These are phyloP conservation scores for Musa schizocarpa DNA, from an alignment of 176 grass and related monocot species.

Conservation along the genomic window DNA sequence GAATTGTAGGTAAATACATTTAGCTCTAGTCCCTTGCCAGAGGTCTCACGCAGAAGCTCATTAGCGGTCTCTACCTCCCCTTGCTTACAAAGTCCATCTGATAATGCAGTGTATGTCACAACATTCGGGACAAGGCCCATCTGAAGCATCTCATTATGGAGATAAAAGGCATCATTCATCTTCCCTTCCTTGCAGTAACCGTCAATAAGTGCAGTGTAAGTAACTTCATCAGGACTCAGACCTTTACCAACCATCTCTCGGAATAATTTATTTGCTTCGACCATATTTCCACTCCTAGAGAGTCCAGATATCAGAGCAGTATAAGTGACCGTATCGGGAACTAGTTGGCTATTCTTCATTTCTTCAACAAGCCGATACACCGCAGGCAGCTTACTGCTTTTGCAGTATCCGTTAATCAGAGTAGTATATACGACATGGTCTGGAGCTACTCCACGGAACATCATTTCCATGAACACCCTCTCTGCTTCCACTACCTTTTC, in stretches of 20 bases:
- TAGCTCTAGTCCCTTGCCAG: constrained; percentile 58
- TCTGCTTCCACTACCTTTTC: constrained; percentile 47
- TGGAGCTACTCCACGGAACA: constrained; percentile 36
- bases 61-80: constrained; percentile 63
- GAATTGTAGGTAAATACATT: constrained; percentile 82
- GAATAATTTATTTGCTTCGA: constrained; percentile 51
- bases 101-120: constrained; percentile 85
- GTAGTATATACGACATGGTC: constrained; percentile 57
- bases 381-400: constrained; percentile 48
- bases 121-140: constrained; percentile 61
- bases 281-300: constrained; percentile 54
- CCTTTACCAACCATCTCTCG: constrained; percentile 54
- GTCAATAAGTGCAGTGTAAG: constrained; percentile 72
- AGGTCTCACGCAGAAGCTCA: constrained; percentile 90
- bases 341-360: constrained; percentile 54
- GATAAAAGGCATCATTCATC: constrained; percentile 60
- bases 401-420: constrained; percentile 67
- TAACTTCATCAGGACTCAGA: constrained; percentile 54
- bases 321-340: constrained; percentile 56
- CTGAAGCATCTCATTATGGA: constrained; percentile 67
- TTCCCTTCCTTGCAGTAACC: constrained; percentile 74
- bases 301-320: constrained; percentile 64
- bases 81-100: constrained; percentile 84
- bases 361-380: constrained; percentile 55
- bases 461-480: constrained; percentile 57